A percentile compares a stretch with the other conserved stretches of the same genome.
These are phyloP conservation scores for Claviceps spartinae DNA, from an alignment of 2,329 filamentous ascomycete genomes.

Conservation along the genomic window DNA sequence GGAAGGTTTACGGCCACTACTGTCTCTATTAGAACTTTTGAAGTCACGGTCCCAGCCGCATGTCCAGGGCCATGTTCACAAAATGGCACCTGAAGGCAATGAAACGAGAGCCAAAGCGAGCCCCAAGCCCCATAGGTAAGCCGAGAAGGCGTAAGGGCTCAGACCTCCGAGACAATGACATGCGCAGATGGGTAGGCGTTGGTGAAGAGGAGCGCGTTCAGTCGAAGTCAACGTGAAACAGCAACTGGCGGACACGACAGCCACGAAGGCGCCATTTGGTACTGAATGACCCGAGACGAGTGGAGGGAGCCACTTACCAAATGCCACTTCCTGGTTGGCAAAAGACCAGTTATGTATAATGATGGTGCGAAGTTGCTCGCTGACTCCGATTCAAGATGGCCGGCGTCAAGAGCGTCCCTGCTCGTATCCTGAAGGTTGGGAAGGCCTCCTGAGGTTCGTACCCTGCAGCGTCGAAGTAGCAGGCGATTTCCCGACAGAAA, in stretches of 20 bases:
- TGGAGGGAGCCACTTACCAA: neutral
- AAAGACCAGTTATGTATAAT: neutral
- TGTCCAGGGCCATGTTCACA: slow-evolving; percentile 14
- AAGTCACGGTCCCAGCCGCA: slow-evolving; percentile 13
- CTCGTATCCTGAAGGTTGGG: neutral
- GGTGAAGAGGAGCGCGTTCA: neutral
- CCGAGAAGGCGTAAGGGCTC: neutral
- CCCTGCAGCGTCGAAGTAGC: neutral
- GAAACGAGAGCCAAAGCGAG: neutral
- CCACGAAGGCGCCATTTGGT: neutral
- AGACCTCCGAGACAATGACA: neutral
- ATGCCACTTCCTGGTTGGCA: neutral
- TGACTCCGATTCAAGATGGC: neutral
- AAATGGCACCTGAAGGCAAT: slow-evolving; percentile 12
- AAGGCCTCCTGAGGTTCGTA: neutral
- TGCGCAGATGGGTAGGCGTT: neutral
- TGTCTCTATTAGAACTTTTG: slow-evolving; percentile 13
- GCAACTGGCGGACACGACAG: neutral
- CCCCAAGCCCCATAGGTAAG: neutral
- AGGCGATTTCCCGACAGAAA: neutral
- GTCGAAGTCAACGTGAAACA: neutral
- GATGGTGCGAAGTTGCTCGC: neutral
- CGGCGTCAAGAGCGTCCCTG: neutral
- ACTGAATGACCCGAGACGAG: neutral
- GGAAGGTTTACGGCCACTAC: slow-evolving; percentile 14